Base-by-base conservation (phyloP, 305 asterid genomes). In the Lippia alba region DNA sequence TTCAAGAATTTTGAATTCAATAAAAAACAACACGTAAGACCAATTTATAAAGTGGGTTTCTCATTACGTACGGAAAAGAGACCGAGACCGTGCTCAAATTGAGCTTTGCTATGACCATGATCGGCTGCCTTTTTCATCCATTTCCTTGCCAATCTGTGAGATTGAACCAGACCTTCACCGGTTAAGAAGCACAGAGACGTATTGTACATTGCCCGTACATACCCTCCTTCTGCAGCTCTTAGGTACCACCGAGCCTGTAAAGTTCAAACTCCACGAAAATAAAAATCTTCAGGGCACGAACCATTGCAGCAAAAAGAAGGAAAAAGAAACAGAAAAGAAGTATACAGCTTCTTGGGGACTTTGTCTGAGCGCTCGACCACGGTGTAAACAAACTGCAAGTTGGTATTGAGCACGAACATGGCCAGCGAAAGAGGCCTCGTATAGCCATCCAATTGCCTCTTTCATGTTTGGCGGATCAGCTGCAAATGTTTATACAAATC, bases 41-140 rank as follows among this genome's bases (percentile, higher is more conserved):
- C 30, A 3, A 24, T 24, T 24, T 24, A 24, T 24, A 24, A 64
- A 66, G 33, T 71, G 30, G 9, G 72, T 4, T 45, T 12, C 44
- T 18, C 41, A 41, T 14, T 11, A 70, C 96, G 1, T 87, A 91
- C 99, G 0, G 98, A 86, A 80, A 90, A 94, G 67, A 94, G 91
- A 39, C 87, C 60, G 46, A 90, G 71, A 51, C 98, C 99, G 44
- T 92, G 88, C 83, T 94, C 97, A 15, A 87, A 88, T 67, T 88
- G 98, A 20, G 98, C 97, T 87, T 90, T 92, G 86, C 88, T 82
- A 66, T 94, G 94, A 58, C 99, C 99, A 46, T 79, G 86, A 72
- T 92, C 98, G 33, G 99, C 98, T 1, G 99, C 98, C 57, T 66
- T 82, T 81, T 87, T 90, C 98, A 94, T 94, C 99, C 99, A 94